These are phyloP conservation scores for Gigaspora rosea DNA, from an alignment of 192 early-diverging fungal genomes.

Conservation along the genomic window DNA sequence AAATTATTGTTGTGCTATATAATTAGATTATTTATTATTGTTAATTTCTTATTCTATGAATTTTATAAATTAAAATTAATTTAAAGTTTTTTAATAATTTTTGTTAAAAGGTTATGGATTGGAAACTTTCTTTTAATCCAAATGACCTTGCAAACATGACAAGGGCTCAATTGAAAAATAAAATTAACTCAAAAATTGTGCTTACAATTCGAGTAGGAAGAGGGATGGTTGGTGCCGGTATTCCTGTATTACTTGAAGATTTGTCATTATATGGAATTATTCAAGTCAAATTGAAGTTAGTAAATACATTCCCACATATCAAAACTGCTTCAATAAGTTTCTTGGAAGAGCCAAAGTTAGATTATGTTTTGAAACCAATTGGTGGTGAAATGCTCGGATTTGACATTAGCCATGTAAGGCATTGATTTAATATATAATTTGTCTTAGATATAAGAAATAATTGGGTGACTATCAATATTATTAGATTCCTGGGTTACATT, in stretches of 20 bases:
- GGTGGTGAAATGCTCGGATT: constrained; percentile 82
- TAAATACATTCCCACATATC: constrained; percentile 85
- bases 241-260: constrained; percentile 85
- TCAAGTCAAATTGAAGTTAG: constrained; percentile 81
- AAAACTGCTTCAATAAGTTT: constrained; percentile 83
- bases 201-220: constrained; percentile 84
- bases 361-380: constrained; percentile 90
- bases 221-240: constrained; percentile 80
- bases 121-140: constrained; percentile 83
- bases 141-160: constrained; percentile 78
- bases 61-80: background rate
- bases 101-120: constrained; percentile 78
- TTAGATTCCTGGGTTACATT: constrained; percentile 79
- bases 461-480: background rate
- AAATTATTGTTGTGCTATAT: constrained; percentile 7
- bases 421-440: background rate
- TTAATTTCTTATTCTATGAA: background rate
- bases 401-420: constrained; percentile 79
- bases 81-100: background rate
- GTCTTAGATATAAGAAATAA: too few relatives aligned
- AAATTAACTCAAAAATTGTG: constrained; percentile 86
- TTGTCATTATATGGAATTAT: constrained; percentile 81
- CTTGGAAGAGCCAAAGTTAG: constrained; percentile 80
- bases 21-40: constrained; percentile 3
- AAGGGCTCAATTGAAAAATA: constrained; percentile 62